Base-by-base conservation (phyloP, 805 yeast species). In the Torulaspora franciscae region DNA sequence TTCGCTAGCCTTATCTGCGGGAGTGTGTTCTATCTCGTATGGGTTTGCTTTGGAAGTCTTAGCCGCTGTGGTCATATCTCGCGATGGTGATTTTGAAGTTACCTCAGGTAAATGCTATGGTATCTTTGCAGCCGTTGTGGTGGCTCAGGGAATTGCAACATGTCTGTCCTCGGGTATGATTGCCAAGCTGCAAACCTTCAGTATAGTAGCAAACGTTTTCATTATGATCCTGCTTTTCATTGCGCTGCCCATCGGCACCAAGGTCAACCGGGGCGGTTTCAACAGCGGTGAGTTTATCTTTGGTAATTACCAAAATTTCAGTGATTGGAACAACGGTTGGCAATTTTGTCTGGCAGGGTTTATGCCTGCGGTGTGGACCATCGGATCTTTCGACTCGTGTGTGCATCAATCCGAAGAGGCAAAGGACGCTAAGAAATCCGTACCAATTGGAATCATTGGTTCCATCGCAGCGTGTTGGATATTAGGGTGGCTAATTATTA, bases 351-450 rank as follows among this genome's bases (percentile, higher is more conserved):
- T 80, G 51, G 66, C 66, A 32, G 70, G 75, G 10, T 76, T 80
- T 73, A 73, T 80, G 77, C 81, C 87, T 0, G 80, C 81, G 1
- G 75, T 81, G 47, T 83, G 90, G 89, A 80, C 86, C 14, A 81
- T 83, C 58, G 84, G 85, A 22, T 80, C 84, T 0, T 82, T 81
- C 60, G 89, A 83, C 60, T 76, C 85, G 6, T 79, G 83, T 55
- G 79, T 83, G 40, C 88, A 83, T 66, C 77, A 81, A 77, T 71
- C 83, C 17, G 90, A 83, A 61, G 88, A 83, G 61, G 83, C 83
- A 22, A 68, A 70, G 43, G 76, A 80, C 56, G 83, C 88, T 17
- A 56, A 55, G 43, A 57, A 69, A 40, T 77, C 84, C 9, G 81
- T 80, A 11, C 87, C 89, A 4, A 64, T 76, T 37, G 88, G 86